Conservation (phyloP, 2,329 filamentous ascomycete species). For the Bipolaris gigantea region DNA sequence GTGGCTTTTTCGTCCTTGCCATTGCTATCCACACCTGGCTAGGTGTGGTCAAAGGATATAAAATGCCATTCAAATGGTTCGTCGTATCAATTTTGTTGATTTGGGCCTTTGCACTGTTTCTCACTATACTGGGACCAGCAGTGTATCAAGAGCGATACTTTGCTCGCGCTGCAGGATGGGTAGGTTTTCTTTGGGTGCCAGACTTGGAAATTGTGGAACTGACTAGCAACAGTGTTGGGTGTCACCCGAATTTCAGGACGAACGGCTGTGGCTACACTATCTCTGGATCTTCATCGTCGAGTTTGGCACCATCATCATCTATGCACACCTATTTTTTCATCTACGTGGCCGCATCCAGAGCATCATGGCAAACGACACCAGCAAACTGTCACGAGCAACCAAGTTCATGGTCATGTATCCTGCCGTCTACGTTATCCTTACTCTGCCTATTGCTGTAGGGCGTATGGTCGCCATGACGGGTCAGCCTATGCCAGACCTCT, state of each 20-base stretch:
- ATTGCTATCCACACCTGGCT: constrained; percentile 59
- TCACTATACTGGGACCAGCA: constrained; percentile 53
- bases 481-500: constrained; percentile 52
- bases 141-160: constrained; percentile 50
- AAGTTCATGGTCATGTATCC: constrained; percentile 66
- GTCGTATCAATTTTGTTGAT: constrained; percentile 48
- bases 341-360: constrained; percentile 50
- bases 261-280: constrained; percentile 56
- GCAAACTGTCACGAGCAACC: constrained; percentile 46
- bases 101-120: constrained; percentile 51
- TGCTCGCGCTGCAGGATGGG: constrained; percentile 53
- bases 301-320: constrained; percentile 55
- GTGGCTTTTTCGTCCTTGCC: constrained; percentile 57
- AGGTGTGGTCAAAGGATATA: constrained; percentile 52
- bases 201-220: neutral
- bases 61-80: constrained; percentile 51
- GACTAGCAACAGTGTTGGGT: constrained; percentile 51
- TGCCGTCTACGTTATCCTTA: constrained; percentile 67
- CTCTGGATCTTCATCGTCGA: constrained; percentile 59
- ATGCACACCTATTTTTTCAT: constrained; percentile 54
- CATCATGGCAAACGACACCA: constrained; percentile 40
- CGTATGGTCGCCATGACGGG: constrained; percentile 46
- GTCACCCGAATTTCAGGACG: constrained; percentile 46
- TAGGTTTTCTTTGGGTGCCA: neutral
- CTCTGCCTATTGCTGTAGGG: constrained; percentile 61